Evolutionary conservation across 345 rosid species (phyloP), one percentile per base, ranked within the genome.

Genomic region (Gossypium herbaceum): DNA sequence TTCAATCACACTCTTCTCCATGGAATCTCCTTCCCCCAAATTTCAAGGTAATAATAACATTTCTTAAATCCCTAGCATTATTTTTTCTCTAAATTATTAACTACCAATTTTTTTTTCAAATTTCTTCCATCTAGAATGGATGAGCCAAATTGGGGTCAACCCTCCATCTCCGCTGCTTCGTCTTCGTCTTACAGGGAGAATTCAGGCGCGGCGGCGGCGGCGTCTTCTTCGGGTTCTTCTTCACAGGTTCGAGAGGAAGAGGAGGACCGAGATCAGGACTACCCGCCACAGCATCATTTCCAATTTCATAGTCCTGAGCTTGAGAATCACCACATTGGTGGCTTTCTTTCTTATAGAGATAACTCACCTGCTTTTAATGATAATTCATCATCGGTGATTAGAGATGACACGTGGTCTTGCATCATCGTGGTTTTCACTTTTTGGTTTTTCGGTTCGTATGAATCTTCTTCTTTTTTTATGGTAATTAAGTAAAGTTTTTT

Each of bases 331-430:
- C 88, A 78, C 22, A 66, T 75, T 61, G 88, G 84, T 29, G 87
- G 83, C 44, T 22, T 84, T 57, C 13, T 45, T 41, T 67, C 74
- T 44, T 76, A 75, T 47, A 81, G 83, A 48, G 84, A 85, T 25
- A 82, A 84, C 56, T 55, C 79, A 43, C 19, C 74, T 16, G 52
- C 62, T 16, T 73, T 57, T 57, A 20, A 72, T 56, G 85, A 82
- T 78, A 89, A 85, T 52, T 78, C 75, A 2, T 65, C 91, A 15
- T 70, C 81, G 51, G 59, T 71, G 24, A 78, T 81, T 52, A 79
- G 93, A 2, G 92, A 90, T 65, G 97, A 93, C 59, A 85, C 94
- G 7, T 95, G 98, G 92, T 86, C 97, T 75, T 93, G 94, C 84
- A 78, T 90, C 87, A 86, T 90, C 73, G 97, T 91, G 59, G 90